Conservation (phyloP, 1,284 basidiomycete species). For the Ganoderma leucocontextum region DNA sequence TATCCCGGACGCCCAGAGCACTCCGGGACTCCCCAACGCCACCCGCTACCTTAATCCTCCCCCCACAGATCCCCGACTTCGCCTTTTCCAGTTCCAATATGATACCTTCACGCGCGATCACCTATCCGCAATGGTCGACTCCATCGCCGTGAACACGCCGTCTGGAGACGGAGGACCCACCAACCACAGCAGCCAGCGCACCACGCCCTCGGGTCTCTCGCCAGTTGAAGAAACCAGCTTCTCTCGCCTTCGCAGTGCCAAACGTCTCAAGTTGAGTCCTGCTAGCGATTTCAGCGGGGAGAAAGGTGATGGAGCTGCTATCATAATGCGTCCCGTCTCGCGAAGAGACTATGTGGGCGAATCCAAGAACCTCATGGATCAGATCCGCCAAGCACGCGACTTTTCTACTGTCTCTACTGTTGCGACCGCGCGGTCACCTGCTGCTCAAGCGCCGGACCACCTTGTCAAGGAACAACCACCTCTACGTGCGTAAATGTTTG, state of each 20-base stretch:
- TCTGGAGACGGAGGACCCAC: constrained; percentile 55
- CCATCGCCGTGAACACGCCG: constrained; percentile 81
- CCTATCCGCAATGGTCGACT: constrained; percentile 90
- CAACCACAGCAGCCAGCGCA: constrained; percentile 43
- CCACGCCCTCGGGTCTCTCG: constrained; percentile 39
- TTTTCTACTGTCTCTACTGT: constrained; percentile 77
- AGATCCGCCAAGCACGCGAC: constrained; percentile 77
- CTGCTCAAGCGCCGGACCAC: constrained; percentile 16
- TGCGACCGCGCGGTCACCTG: constrained; percentile 46
- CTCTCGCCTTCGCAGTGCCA: constrained; percentile 71
- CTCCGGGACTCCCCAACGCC: constrained; percentile 52
- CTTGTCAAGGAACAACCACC: constrained; percentile 10
- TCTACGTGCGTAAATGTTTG: constrained; percentile 9
- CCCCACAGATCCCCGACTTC: constrained; percentile 75
- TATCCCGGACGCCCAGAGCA: constrained; percentile 54
- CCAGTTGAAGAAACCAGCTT: constrained; percentile 49
- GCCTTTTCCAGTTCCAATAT: constrained; percentile 90
- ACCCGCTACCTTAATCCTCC: constrained; percentile 46
- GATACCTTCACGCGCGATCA: constrained; percentile 95
- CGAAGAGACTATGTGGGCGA: constrained; percentile 77
- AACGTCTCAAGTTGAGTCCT: constrained; percentile 78
- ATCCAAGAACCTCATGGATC: constrained; percentile 75
- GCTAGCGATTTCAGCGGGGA: constrained; percentile 60
- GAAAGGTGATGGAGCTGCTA: constrained; percentile 53
- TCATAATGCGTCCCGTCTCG: constrained; percentile 57